Conservation (phyloP, 352 stramenopile species). For the Pythium phragmiticola region DNA sequence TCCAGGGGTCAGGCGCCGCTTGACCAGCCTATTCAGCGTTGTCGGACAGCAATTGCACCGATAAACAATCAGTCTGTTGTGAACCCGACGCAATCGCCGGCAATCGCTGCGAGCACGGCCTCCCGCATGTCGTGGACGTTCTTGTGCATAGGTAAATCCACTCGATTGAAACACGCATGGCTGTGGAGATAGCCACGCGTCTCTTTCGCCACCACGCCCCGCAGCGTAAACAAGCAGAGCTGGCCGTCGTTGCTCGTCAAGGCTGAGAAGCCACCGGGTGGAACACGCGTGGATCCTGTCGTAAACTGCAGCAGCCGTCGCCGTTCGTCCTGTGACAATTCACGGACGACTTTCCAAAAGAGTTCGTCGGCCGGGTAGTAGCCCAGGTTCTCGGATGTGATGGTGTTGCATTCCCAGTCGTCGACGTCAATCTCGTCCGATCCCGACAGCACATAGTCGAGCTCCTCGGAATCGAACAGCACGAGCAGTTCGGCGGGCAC, state of each 20-base stretch:
- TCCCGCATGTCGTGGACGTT: constrained; percentile 7
- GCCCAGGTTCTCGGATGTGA: background rate
- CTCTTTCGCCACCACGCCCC: constrained; percentile 6
- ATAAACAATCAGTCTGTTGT: constrained; percentile 5
- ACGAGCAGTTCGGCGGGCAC: constrained; percentile 83
- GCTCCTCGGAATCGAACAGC: constrained; percentile 92
- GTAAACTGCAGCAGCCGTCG: constrained; percentile 37
- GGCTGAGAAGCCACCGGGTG: constrained; percentile 9
- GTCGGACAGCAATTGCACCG: background rate
- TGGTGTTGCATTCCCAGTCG: constrained; percentile 86
- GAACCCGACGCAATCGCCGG: constrained; percentile 7
- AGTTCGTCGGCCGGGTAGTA: background rate
- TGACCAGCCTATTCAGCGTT: too few species aligned
- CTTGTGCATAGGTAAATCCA: constrained; percentile 12
- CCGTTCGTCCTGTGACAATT: constrained; percentile 29
- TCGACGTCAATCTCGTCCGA: constrained; percentile 88
- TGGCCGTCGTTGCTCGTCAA: constrained; percentile 20
- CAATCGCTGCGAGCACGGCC: constrained; percentile 11
- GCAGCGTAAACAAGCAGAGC: constrained; percentile 18
- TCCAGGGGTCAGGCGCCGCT: too few species aligned
- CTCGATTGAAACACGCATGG: constrained; percentile 17
- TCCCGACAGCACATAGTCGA: constrained; percentile 90
- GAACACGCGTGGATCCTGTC: constrained; percentile 14
- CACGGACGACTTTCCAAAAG: constrained; percentile 55
- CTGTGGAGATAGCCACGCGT: constrained; percentile 47